Conservation (phyloP, 2,329 filamentous ascomycete species). For the Penicillium capsulatum region DNA sequence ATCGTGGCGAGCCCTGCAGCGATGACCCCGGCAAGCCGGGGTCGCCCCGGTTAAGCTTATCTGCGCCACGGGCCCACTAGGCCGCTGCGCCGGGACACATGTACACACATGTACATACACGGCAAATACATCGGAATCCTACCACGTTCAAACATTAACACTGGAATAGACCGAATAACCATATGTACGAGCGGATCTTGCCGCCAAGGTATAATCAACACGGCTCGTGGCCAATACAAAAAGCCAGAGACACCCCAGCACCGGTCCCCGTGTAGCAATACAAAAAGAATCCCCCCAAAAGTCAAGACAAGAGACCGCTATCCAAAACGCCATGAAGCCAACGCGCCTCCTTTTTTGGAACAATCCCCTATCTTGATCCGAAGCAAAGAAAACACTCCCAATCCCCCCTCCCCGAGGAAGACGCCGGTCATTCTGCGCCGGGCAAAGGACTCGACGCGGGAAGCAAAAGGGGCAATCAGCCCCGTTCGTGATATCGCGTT, state of each 20-base stretch:
- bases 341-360: slow-evolving; percentile 19
- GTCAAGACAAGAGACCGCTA: slow-evolving; percentile 12
- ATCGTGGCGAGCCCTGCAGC: too few species aligned
- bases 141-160: too few species aligned
- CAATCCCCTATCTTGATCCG: slow-evolving; percentile 18
- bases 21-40: not conserved
- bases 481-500: slow-evolving; percentile 2
- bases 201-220: slow-evolving; percentile 20
- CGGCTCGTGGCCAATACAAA: slow-evolving; percentile 14
- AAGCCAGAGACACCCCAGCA: slow-evolving; percentile 20
- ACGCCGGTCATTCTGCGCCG: not conserved
- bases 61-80: too few species aligned
- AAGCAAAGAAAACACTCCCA: slow-evolving; percentile 14
- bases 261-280: slow-evolving; percentile 31
- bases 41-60: too few species aligned
- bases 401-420: slow-evolving; percentile 5
- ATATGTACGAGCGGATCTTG: slow-evolving; percentile 17
- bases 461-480: slow-evolving; percentile 3
- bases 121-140: too few species aligned
- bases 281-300: slow-evolving; percentile 11
- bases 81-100: too few species aligned
- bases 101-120: too few species aligned
- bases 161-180: not conserved
- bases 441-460: slow-evolving; percentile 1
- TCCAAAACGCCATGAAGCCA: slow-evolving; percentile 27